These are phyloP conservation scores for Rhodamnia rubescens DNA, from an alignment of 345 rosid species.

Conservation along the genomic window DNA sequence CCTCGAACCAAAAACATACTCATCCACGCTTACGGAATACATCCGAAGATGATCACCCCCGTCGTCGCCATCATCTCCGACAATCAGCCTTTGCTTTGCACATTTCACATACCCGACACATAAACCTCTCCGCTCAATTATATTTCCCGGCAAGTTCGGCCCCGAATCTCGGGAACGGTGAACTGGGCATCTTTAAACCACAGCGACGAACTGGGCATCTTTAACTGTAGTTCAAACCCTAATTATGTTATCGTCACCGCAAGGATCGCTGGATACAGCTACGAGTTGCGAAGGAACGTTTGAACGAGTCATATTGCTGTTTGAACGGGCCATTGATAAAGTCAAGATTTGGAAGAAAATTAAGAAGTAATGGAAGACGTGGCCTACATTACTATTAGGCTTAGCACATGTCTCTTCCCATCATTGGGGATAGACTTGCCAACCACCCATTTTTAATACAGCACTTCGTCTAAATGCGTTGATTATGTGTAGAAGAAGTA, in stretches of 20 bases:
- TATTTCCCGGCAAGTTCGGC: neutral
- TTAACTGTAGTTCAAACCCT: neutral
- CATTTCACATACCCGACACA: neutral
- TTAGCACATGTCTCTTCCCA: neutral
- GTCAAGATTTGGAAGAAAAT: neutral
- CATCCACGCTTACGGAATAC: neutral
- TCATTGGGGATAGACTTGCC: neutral
- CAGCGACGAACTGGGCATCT: neutral
- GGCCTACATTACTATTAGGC: neutral
- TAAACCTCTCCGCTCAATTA: neutral
- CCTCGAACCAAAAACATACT: neutral
- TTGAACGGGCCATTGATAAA: neutral
- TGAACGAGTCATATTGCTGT: neutral
- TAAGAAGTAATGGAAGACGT: neutral
- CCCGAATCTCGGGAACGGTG: neutral
- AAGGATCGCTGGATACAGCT: neutral
- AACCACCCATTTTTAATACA: neutral
- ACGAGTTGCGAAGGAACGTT: neutral
- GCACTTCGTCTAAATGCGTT: neutral
- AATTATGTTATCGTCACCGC: neutral
- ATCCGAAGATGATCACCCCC: neutral
- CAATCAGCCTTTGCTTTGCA: neutral
- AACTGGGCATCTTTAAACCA: neutral
- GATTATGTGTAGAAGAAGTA: neutral
- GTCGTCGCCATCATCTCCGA: neutral